phyloP scores from a whole-genome alignment of 2,329 filamentous ascomycete genomes.

The Fusarium avenaceum region DNA sequence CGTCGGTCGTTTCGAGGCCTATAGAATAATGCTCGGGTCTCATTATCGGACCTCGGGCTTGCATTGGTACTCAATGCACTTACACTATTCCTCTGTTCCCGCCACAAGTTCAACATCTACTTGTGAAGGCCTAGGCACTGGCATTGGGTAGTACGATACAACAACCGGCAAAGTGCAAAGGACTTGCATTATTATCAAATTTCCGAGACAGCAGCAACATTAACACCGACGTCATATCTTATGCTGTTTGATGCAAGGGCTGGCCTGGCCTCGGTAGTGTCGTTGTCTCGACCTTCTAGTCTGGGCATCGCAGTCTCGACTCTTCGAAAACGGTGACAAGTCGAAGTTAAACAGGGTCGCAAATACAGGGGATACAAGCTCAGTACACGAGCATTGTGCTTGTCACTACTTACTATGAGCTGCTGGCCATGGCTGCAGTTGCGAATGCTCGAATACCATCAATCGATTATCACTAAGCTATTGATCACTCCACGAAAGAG shows the following conservation, averaged over 20 bases:
- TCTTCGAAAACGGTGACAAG: constrained; percentile 31
- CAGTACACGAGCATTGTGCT: neutral
- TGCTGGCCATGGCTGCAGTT: no score
- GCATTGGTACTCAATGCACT: no score
- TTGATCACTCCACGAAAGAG: neutral
- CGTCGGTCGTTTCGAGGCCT: neutral
- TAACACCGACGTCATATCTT: constrained; percentile 34
- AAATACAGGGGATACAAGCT: constrained; percentile 20
- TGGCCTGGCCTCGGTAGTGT: constrained; percentile 36
- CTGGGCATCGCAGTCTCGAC: constrained; percentile 29
- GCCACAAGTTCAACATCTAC: no score
- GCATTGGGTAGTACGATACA: no score
- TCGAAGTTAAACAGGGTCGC: constrained; percentile 23
- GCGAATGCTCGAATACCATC: neutral
- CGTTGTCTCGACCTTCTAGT: constrained; percentile 39
- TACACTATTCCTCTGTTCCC: no score
- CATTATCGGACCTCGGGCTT: no score
- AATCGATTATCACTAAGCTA: neutral
- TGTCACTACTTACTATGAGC: neutral
- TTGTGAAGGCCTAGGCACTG: no score
- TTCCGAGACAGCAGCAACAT: neutral
- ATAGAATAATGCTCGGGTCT: no score
- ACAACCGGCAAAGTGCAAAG: no score
- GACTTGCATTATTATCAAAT: no score
- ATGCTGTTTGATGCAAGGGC: constrained; percentile 16